Percentiles rank a stretch among this genome's conserved stretches.
Evolutionary conservation across 2,329 filamentous ascomycete genomes (phyloP).

Genomic region (Phialophora tarda): DNA sequence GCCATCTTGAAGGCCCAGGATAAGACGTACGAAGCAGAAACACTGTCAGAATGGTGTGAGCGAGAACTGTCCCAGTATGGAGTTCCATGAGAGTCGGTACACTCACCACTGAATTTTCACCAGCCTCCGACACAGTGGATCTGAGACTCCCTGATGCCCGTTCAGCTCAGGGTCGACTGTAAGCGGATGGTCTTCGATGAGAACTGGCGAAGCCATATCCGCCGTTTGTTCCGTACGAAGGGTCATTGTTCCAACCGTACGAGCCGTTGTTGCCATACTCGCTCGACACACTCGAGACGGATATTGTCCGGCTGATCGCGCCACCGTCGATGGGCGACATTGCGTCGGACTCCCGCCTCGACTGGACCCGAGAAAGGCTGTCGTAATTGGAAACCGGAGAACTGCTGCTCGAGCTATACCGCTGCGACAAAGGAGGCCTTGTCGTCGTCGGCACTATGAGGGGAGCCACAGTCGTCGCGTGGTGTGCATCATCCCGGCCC

Average conservation of each 20-base stretch:
- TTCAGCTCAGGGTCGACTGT: not conserved
- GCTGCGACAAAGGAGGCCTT: constrained; percentile 19
- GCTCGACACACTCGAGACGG: constrained; percentile 24
- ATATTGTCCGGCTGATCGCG: constrained; percentile 25
- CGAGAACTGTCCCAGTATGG: constrained; percentile 10
- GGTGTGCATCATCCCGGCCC: constrained; percentile 12
- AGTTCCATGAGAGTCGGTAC: constrained; percentile 5
- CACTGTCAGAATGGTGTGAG: constrained; percentile 27
- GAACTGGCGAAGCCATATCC: constrained; percentile 6
- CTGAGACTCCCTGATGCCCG: not conserved
- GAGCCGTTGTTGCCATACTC: constrained; percentile 28
- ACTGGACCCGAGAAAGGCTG: constrained; percentile 17
- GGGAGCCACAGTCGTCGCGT: constrained; percentile 4
- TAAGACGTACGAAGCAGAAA: constrained; percentile 21
- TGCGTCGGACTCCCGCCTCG: constrained; percentile 29
- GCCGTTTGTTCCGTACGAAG: constrained; percentile 2
- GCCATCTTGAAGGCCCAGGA: constrained; percentile 25
- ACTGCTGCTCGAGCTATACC: constrained; percentile 26
- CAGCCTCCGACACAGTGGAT: not conserved
- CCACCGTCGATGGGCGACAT: constrained; percentile 20
- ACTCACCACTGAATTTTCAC: constrained; percentile 14
- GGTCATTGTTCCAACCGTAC: constrained; percentile 19
- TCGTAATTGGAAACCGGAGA: constrained; percentile 25
- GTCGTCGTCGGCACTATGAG: constrained; percentile 13
- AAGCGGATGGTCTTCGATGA: constrained; percentile 11